phyloP scores from a whole-genome alignment of 202 grass and related monocot genomes.

The Digitaria exilis region DNA sequence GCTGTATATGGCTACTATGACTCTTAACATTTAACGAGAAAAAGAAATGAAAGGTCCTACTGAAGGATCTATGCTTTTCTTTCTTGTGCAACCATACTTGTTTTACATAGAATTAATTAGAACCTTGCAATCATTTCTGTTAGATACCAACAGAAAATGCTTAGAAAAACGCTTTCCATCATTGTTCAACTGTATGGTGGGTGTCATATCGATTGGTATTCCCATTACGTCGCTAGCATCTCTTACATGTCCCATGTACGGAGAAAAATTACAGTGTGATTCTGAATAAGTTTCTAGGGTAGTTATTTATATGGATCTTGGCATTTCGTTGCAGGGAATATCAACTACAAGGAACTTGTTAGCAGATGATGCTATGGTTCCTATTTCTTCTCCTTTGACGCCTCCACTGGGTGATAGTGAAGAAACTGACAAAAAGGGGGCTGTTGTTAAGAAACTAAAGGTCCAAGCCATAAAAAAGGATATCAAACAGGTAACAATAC shows the following conservation, averaged over 20 bases:
- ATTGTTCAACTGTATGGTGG: neutral
- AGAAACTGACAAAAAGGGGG: conserved; percentile 52
- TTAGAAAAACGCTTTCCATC: neutral
- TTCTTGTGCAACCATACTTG: neutral
- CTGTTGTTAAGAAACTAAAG: conserved; percentile 50
- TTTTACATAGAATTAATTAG: neutral
- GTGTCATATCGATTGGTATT: conserved; percentile 6
- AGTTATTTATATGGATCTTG: neutral
- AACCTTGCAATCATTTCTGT: neutral
- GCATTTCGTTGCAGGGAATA: conserved; percentile 55
- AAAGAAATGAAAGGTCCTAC: neutral
- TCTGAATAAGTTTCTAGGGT: neutral
- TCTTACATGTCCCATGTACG: neutral
- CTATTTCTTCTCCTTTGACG: conserved; percentile 83
- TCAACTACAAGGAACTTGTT: conserved; percentile 67
- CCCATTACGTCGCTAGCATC: neutral
- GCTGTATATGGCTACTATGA: neutral
- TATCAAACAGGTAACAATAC: conserved; percentile 66
- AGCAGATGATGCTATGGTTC: conserved; percentile 63
- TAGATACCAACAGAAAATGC: neutral
- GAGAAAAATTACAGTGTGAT: neutral
- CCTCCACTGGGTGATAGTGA: conserved; percentile 42
- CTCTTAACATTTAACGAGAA: neutral
- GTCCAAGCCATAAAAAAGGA: conserved; percentile 90
- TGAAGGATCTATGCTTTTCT: neutral